A percentile compares a stretch with the other conserved stretches of the same genome.
Conservation (phyloP, 129 eudicot genomes). For the Solidago caesia region DNA sequence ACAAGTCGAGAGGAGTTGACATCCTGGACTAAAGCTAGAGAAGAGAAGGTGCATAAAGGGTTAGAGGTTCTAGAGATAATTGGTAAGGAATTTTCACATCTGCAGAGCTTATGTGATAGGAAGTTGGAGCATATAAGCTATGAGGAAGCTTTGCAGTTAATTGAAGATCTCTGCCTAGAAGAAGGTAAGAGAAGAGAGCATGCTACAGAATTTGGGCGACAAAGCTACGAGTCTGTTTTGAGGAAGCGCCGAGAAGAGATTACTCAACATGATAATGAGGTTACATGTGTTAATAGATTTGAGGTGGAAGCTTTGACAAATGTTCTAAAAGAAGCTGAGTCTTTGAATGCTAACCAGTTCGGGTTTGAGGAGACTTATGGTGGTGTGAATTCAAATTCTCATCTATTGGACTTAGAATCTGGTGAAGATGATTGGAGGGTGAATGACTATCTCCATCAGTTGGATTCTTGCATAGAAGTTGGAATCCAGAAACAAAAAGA, state of each 20-base stretch:
- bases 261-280: constrained; percentile 48
- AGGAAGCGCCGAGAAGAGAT: constrained; percentile 75
- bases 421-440: constrained; percentile 79
- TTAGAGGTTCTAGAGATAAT: constrained; percentile 53
- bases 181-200: constrained; percentile 80
- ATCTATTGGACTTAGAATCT: constrained; percentile 59
- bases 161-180: constrained; percentile 75
- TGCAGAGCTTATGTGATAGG: constrained; percentile 73
- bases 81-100: constrained; percentile 64
- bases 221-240: constrained; percentile 68
- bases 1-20: constrained; percentile 64
- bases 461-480: constrained; percentile 70
- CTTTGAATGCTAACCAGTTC: constrained; percentile 51
- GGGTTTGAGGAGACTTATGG: constrained; percentile 64
- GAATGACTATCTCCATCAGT: constrained; percentile 63
- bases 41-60: constrained; percentile 70
- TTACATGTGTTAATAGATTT: constrained; percentile 48
- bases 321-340: constrained; percentile 83
- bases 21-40: constrained; percentile 53
- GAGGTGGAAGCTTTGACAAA: constrained; percentile 73
- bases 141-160: constrained; percentile 72
- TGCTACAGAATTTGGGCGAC: constrained; percentile 46
- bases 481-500: constrained; percentile 91
- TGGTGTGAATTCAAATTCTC: constrained; percentile 44
- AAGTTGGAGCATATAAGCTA: constrained; percentile 67